Base-by-base conservation (phyloP, 1,284 basidiomycete species). In the Coriolopsis trogii region DNA sequence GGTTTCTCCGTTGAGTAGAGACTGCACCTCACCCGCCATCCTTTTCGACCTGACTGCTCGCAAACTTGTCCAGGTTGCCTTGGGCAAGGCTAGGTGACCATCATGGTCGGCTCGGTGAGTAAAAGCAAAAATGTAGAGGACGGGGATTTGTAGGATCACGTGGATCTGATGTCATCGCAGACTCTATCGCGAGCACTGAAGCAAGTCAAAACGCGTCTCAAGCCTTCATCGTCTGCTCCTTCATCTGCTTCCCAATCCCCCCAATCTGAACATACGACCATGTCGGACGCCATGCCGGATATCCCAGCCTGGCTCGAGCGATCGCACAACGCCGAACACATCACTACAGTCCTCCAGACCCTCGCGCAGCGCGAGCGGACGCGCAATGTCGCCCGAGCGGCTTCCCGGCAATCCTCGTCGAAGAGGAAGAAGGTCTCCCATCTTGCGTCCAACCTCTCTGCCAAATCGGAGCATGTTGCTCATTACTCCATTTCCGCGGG, bases 401-500 rank as follows among this genome's bases (percentile, higher is more conserved):
- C 67, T 10, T 75, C 79, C 15, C 67, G 67, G 6, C 61, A 67
- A 36, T 63, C 50, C 29, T 59, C 67, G 7, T 64, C 67, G 37
- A 64, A 63, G 31, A 48, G 56, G 9, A 59, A 64, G 51, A 56
- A 60, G 28, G 36, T 65, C 41, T 46, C 58, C 13, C 58, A 63
- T 28, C 7, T 60, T 8, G 60, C 63, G 13, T 61, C 63, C n/a
- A 49, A 53, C 18, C 37, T 61, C 36, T 39, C 50, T 36, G 50
- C 48, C 49, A 59, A 67, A 49, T 37, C 62, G 59, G 50, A 64
- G 50, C 53, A 71, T 23, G 46, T 61, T 41, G 53, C 73, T 21
- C 67, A 84, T 59, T 90, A 89, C 62, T 81, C 87, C 15, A 71
- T 84, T 46, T 64, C 73, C 8, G 65, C 73, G 21, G 84, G 79